A percentile compares a stretch with the other conserved stretches of the same genome.
These are phyloP conservation scores for Leishmania aethiopica DNA, from an alignment of 208 protist genomes.

Conservation along the genomic window DNA sequence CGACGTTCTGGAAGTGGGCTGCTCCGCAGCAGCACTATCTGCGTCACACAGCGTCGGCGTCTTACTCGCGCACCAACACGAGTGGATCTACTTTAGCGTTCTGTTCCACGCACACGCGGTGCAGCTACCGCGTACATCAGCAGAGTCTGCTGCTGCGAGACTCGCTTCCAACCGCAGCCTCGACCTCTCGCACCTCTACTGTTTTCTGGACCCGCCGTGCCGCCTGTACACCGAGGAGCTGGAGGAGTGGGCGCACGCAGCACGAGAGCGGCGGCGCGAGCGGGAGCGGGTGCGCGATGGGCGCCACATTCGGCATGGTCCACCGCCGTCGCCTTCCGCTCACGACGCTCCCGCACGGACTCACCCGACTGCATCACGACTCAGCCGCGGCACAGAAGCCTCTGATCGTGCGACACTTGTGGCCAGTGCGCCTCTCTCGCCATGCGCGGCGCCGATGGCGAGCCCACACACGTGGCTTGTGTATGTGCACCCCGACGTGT, in stretches of 20 bases:
- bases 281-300: not conserved
- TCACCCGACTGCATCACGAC: not conserved
- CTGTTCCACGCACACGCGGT: slow-evolving; percentile 28
- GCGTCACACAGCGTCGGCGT: slow-evolving; percentile 33
- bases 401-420: not conserved
- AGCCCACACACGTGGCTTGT: slow-evolving; percentile 24
- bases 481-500: slow-evolving; percentile 20
- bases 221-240: slow-evolving; percentile 16
- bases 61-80: slow-evolving; percentile 31
- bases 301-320: not conserved
- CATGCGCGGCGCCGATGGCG: not conserved
- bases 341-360: not conserved
- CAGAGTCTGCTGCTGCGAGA: not conserved
- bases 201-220: slow-evolving; percentile 21
- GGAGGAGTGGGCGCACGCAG: not conserved
- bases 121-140: not conserved
- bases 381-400: not conserved
- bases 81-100: slow-evolving; percentile 40
- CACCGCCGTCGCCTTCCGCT: not conserved
- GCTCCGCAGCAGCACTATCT: not conserved
- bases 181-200: slow-evolving; percentile 19
- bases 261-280: not conserved
- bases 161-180: not conserved
- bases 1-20: not conserved
- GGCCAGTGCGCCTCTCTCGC: not conserved